Evolutionary conservation across 768 basidiomycete genomes (phyloP), one percentile per base, ranked within the genome.

Genomic region (Mycena metata): DNA sequence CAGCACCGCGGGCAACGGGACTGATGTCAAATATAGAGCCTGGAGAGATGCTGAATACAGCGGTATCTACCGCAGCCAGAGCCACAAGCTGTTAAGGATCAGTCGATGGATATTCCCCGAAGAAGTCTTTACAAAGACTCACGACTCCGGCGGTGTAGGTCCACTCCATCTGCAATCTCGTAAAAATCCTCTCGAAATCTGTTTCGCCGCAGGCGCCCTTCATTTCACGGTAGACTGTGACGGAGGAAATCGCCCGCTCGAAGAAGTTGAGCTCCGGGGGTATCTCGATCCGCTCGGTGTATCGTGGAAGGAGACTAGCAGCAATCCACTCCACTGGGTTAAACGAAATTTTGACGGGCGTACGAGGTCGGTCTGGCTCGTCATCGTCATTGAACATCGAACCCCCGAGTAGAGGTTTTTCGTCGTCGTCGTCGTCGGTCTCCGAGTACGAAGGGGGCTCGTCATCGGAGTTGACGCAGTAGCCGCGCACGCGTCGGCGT

Each of bases 91-190:
- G 62, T 8, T 35, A 1, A 24, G 4, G 39, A 26, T 60, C 10
- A 60, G 43, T 17, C 46, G 30, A 49, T 42, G 26, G 19, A 55
- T 17, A 61, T 1, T 33, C 3, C 4, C 58, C 58, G 30, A 6
- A 30, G 2, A 42, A 16, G 26, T n/a, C n/a, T n/a, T n/a, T 57
- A 26, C 7, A 49, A 47, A 56, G 24, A 81, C 87, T 70, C 67
- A 91, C 88, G 74, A 89, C 79, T 41, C 85, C 89, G n/a, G 89
- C 90, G 17, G 87, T 80, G 50, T 86, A 89, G 7, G 85, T 86
- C 91, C 91, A 93, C 70, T 93, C 91, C 30, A 79, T 79, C 67
- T 86, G 80, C 24, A 92, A 71, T 45, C 87, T 77, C 3, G 65
- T 67, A 52, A 88, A 81, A 3, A 91, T 74, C 15, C 76, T 76